Evolutionary conservation across 108 stramenopile species (phyloP).

Genomic region (Cyclostephanos tholiformis): DNA sequence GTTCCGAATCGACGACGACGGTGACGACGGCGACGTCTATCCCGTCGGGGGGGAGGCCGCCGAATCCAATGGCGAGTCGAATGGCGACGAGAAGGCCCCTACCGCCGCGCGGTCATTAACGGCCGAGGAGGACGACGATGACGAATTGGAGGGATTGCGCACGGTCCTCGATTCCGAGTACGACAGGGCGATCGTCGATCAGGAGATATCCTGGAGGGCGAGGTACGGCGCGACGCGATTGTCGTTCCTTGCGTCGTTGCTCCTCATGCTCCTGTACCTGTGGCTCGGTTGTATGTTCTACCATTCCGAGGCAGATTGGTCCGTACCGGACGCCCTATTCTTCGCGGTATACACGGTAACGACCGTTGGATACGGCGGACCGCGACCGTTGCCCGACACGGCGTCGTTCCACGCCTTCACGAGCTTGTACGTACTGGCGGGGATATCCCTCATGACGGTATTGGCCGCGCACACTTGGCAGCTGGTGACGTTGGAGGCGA

Average conservation of each 20-base stretch:
- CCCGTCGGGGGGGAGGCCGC: conserved; percentile 28
- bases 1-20: too few relatives aligned
- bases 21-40: background rate
- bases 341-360: conserved; percentile 89
- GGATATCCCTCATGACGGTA: conserved; percentile 82
- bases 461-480: conserved; percentile 85
- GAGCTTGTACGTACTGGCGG: conserved; percentile 72
- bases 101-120: conserved; percentile 5
- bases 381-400: conserved; percentile 64
- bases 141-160: conserved; percentile 64
- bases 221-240: conserved; percentile 70
- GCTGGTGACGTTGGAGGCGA: conserved; percentile 77
- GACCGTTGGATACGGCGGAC: conserved; percentile 82
- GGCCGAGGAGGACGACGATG: conserved; percentile 5
- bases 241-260: conserved; percentile 56
- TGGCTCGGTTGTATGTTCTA: conserved; percentile 69
- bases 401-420: conserved; percentile 76
- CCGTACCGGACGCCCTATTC: conserved; percentile 70
- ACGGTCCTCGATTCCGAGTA: conserved; percentile 74
- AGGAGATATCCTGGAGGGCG: conserved; percentile 83
- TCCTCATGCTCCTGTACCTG: conserved; percentile 68
- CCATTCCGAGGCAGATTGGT: conserved; percentile 57
- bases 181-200: conserved; percentile 76
- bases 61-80: too few relatives aligned
- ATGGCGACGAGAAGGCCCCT: background rate